Evolutionary conservation across 441 rosid species (phyloP).

Genomic region (Capsella rubella): DNA sequence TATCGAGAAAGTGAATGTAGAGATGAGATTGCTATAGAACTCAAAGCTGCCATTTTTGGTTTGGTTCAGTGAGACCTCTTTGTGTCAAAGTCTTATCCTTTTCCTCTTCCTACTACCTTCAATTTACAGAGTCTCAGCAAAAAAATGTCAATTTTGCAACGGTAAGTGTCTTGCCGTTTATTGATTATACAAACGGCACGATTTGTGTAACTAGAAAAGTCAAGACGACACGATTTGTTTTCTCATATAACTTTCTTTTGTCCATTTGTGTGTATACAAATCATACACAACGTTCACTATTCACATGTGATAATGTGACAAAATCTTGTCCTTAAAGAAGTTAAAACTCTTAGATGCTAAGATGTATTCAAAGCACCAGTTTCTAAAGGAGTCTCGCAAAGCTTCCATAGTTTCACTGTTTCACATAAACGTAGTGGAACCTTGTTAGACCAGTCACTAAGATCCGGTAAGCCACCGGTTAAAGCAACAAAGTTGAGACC

Average conservation of each 20-base stretch:
- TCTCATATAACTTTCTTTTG: no score
- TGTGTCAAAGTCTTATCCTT: conserved; percentile 28
- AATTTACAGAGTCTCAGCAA: not conserved
- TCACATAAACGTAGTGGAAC: conserved; percentile 63
- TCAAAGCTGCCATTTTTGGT: conserved; percentile 39
- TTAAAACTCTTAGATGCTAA: not conserved
- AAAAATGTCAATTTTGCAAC: not conserved
- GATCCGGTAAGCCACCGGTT: conserved; percentile 79
- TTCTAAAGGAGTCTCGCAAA: conserved; percentile 40
- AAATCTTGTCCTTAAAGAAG: no score
- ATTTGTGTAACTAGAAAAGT: not conserved
- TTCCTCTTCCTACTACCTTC: not conserved
- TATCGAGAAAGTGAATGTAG: conserved; percentile 12
- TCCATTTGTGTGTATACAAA: no score
- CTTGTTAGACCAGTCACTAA: conserved; percentile 60
- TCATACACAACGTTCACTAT: no score
- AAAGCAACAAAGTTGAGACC: conserved; percentile 73
- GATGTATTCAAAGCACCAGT: not conserved
- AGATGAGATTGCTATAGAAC: conserved; percentile 28
- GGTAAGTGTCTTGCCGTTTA: conserved; percentile 11
- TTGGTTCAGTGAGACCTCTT: conserved; percentile 12
- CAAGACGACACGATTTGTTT: not conserved
- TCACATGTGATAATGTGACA: no score
- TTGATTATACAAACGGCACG: not conserved
- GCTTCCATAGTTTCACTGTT: conserved; percentile 68